Base-by-base conservation (phyloP, 768 basidiomycete genomes). In the Pholiota microspora region DNA sequence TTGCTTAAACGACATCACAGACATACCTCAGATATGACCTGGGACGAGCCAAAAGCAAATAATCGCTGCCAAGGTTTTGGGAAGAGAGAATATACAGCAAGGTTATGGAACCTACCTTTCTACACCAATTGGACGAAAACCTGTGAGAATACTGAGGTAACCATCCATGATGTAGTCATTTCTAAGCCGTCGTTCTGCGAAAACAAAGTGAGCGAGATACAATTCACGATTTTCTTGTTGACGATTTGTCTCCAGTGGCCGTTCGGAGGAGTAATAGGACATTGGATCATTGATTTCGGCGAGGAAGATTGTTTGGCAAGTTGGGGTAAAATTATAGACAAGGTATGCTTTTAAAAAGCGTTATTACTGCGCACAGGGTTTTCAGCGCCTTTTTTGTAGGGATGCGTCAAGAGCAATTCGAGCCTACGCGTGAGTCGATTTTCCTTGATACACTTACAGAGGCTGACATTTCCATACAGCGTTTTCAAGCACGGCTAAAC, bases 301-400 rank as follows among this genome's bases (percentile, higher is more conserved):
- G 65, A 68, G 47, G 55, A 51, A 16, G 60, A 55, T n/a, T 73
- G 72, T 52, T 24, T 53, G 12, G 69, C 69, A 4, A 54, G 59
- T 9, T 73, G 72, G 72, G 64, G 65, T 2, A 65, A 57, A 29
- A 60, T 69, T 29, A 47, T 50, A 0, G 66, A 72, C 53, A 67
- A 68, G 63, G 72, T 63, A 58, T 50, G 58, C 29, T 31, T 31
- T 6, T 6, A 34, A 21, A 24, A 49, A 15, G 15, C 9, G 28
- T 12, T 16, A 16, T 16, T 31, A 36, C 13, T 13, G 21, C 10
- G 15, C 15, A 29, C 32, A n/a, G 21, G 32, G 12, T 10, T 31
- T 16, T 16, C 16, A 21, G 7, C 21, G 12, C 8, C 40, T 16
- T 42, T 42, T 23, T 42, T 25, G 45, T 49, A 71, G 71, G 71